phyloP scores from a whole-genome alignment of 108 stramenopile genomes.

The Nitzschia sp. region DNA sequence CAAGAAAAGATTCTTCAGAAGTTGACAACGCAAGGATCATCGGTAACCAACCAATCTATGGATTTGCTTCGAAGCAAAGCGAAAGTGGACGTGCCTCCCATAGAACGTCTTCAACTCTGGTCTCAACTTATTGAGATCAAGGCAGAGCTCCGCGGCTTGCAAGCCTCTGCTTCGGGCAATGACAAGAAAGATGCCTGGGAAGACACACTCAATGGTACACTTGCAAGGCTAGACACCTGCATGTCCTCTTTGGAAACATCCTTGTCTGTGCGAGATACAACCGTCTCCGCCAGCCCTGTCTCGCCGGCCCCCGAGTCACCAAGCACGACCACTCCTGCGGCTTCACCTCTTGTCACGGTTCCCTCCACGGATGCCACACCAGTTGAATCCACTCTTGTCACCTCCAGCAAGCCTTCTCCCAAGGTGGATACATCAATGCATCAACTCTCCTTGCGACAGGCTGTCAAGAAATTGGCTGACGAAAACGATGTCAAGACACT shows the following conservation, averaged over 20 bases:
- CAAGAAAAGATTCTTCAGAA: constrained; percentile 44
- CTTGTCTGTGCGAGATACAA: background rate
- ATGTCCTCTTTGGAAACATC: constrained; percentile 10
- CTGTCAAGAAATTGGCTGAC: constrained; percentile 20
- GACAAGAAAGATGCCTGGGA: constrained; percentile 11
- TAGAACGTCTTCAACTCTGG: constrained; percentile 8
- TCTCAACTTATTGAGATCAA: constrained; percentile 26
- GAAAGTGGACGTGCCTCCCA: background rate
- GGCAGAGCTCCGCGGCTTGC: constrained; percentile 18
- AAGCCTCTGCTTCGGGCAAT: background rate
- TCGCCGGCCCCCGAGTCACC: background rate
- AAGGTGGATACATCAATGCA: background rate
- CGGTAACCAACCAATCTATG: constrained; percentile 48
- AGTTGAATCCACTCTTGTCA: background rate
- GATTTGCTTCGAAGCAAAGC: constrained; percentile 16
- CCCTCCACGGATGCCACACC: background rate
- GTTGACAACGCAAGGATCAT: constrained; percentile 21
- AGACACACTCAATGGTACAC: background rate
- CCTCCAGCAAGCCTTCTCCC: background rate
- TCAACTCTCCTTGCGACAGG: constrained; percentile 4
- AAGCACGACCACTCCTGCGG: background rate
- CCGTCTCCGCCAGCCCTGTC: background rate
- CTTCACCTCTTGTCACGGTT: background rate
- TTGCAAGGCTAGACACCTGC: constrained; percentile 21
- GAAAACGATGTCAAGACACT: constrained; percentile 42